Conservation (phyloP, 768 basidiomycete genomes). For the Tremella mesenterica region DNA sequence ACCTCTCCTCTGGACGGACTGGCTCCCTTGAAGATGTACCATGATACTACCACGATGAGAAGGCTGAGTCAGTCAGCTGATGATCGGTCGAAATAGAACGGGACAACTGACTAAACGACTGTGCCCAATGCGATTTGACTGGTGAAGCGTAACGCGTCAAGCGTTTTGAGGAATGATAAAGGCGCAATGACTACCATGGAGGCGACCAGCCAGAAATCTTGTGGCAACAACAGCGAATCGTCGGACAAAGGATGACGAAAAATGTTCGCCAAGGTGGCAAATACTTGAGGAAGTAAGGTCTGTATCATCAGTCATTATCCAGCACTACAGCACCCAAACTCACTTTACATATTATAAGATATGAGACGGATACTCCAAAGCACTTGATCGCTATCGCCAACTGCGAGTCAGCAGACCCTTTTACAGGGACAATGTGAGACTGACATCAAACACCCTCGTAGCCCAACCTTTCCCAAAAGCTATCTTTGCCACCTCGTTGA, state of each 20-base stretch:
- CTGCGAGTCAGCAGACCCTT: slow-evolving; percentile 8
- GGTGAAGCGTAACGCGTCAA: slow-evolving; percentile 81
- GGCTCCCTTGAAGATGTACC: slow-evolving; percentile 37
- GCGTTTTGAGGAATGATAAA: slow-evolving; percentile 66
- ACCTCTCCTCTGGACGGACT: slow-evolving; percentile 36
- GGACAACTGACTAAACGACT: slow-evolving; percentile 56
- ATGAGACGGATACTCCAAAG: slow-evolving; percentile 92
- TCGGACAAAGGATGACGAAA: slow-evolving; percentile 54
- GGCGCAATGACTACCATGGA: slow-evolving; percentile 66
- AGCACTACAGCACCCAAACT: background rate
- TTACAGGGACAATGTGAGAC: background rate
- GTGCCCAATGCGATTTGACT: slow-evolving; percentile 86
- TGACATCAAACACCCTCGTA: slow-evolving; percentile 57
- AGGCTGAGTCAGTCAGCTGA: slow-evolving; percentile 24
- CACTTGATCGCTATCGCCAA: slow-evolving; percentile 89
- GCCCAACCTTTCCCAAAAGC: slow-evolving; percentile 65
- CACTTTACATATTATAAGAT: slow-evolving; percentile 46
- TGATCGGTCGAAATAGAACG: background rate
- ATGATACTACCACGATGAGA: slow-evolving; percentile 42
- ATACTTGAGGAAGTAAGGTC: slow-evolving; percentile 84
- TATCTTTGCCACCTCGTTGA: slow-evolving; percentile 50
- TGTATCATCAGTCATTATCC: slow-evolving; percentile 48
- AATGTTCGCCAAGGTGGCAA: slow-evolving; percentile 70
- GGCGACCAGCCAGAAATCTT: slow-evolving; percentile 72
- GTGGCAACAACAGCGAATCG: slow-evolving; percentile 46